Percentiles rank a stretch among this genome's conserved stretches.
phyloP scores from a whole-genome alignment of 345 rosid species.

The Bruguiera sexangula region DNA sequence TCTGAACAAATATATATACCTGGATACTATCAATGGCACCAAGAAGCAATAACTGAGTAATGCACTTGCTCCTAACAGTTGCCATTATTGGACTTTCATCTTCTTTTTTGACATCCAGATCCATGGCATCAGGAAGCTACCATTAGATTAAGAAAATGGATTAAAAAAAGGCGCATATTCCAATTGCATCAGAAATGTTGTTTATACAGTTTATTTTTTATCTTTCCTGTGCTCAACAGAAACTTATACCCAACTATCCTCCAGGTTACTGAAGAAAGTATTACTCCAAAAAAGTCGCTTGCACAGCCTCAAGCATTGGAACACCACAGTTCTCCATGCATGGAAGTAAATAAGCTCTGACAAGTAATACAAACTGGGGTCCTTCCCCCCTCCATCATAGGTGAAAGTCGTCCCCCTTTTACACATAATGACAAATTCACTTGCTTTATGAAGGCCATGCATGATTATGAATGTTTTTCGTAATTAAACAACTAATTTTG shows the following conservation, averaged over 20 bases:
- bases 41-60: slow-evolving; percentile 78
- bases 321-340: background rate
- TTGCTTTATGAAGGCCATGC: background rate
- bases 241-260: too few relatives aligned
- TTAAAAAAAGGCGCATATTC: background rate
- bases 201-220: background rate
- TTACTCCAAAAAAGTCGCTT: too few relatives aligned
- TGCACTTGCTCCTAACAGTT: slow-evolving; percentile 84
- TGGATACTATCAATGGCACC: slow-evolving; percentile 82
- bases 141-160: slow-evolving; percentile 9
- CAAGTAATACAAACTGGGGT: background rate
- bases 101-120: slow-evolving; percentile 54
- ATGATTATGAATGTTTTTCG: background rate
- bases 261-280: too few relatives aligned
- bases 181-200: background rate
- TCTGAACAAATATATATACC: slow-evolving; percentile 36
- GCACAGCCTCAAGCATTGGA: background rate
- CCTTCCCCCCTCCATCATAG: background rate
- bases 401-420: background rate
- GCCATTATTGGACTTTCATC: slow-evolving; percentile 60
- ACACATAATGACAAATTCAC: background rate
- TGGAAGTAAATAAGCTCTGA: background rate
- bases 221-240: too few relatives aligned
- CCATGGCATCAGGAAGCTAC: slow-evolving; percentile 58
- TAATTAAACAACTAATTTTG: too few relatives aligned